A percentile compares a stretch with the other conserved stretches of the same genome.
These are phyloP conservation scores for Coemansia sp. DNA, from an alignment of 192 early-diverging fungal species.

Conservation along the genomic window DNA sequence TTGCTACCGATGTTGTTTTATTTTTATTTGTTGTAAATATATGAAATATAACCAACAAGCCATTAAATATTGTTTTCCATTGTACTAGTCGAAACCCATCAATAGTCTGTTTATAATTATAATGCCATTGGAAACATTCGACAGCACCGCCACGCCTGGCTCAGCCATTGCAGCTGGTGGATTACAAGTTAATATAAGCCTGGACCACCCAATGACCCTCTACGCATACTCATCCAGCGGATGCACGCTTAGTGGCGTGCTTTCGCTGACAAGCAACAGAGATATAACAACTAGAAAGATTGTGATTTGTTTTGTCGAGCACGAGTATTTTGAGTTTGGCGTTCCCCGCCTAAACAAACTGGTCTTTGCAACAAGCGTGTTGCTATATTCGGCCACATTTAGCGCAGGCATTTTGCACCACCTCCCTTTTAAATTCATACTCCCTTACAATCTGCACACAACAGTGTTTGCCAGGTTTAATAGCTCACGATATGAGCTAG, in stretches of 20 bases:
- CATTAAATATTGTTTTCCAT: too few species aligned
- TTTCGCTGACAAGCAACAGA: background rate
- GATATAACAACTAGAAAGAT: background rate
- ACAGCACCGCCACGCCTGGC: too few species aligned
- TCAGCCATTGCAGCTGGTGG: too few species aligned
- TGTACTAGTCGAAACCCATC: too few species aligned
- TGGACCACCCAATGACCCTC: background rate
- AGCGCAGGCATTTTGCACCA: background rate
- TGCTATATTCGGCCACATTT: background rate
- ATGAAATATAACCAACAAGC: too few species aligned
- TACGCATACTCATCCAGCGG: background rate
- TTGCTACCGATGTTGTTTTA: too few species aligned
- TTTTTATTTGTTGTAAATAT: too few species aligned
- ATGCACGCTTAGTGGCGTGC: background rate
- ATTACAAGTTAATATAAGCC: background rate
- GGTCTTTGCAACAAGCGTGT: background rate
- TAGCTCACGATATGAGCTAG: background rate
- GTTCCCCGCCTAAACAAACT: constrained; percentile 1
- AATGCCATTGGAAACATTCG: too few species aligned
- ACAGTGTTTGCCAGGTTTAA: constrained; percentile 1
- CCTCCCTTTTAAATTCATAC: background rate
- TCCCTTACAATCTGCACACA: constrained; percentile 1
- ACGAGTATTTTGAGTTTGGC: constrained; percentile 6
- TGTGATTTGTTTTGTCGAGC: background rate
- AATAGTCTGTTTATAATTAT: too few species aligned